phyloP scores from a whole-genome alignment of 495 filamentous ascomycete genomes.

The Trypethelium eluteriae region DNA sequence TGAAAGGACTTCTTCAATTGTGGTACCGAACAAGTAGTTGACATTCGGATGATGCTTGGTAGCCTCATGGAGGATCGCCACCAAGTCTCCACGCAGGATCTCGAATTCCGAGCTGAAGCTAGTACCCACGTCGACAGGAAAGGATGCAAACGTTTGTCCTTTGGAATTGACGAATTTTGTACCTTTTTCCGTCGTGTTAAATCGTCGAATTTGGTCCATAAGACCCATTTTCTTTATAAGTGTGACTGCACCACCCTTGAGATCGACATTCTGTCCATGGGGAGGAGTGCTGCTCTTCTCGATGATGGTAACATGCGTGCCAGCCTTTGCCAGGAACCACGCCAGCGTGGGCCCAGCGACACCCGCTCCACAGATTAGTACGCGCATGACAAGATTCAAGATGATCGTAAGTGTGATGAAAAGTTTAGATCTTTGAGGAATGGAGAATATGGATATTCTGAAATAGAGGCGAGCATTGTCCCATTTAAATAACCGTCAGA shows the following conservation, averaged over 20 bases:
- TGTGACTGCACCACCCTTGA: slow-evolving; percentile 20
- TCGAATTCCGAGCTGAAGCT: slow-evolving; percentile 26
- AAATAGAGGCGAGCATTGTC: neutral
- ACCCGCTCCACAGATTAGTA: slow-evolving; percentile 23
- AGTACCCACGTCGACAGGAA: slow-evolving; percentile 3
- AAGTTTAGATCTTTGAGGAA: neutral
- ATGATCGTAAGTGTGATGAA: neutral
- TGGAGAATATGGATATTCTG: neutral
- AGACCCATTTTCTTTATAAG: slow-evolving; percentile 20
- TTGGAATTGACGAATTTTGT: slow-evolving; percentile 17
- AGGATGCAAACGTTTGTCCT: slow-evolving; percentile 20
- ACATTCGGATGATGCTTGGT: slow-evolving; percentile 13
- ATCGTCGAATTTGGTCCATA: slow-evolving; percentile 19
- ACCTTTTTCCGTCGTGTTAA: slow-evolving; percentile 25
- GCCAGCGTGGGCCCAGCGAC: slow-evolving; percentile 23
- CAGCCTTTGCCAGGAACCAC: slow-evolving; percentile 18
- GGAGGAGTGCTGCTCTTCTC: slow-evolving; percentile 17
- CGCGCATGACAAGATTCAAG: slow-evolving; percentile 13
- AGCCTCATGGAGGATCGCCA: slow-evolving; percentile 23
- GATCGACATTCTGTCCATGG: slow-evolving; percentile 24
- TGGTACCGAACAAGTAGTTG: slow-evolving; percentile 23
- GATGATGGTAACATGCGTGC: slow-evolving; percentile 21
- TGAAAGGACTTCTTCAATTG: slow-evolving; percentile 14
- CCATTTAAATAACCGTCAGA: neutral
- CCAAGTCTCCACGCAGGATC: slow-evolving; percentile 27